Evolutionary conservation across 2,329 filamentous ascomycete genomes (phyloP).

Genomic region (Aspergillus arachidicola): DNA sequence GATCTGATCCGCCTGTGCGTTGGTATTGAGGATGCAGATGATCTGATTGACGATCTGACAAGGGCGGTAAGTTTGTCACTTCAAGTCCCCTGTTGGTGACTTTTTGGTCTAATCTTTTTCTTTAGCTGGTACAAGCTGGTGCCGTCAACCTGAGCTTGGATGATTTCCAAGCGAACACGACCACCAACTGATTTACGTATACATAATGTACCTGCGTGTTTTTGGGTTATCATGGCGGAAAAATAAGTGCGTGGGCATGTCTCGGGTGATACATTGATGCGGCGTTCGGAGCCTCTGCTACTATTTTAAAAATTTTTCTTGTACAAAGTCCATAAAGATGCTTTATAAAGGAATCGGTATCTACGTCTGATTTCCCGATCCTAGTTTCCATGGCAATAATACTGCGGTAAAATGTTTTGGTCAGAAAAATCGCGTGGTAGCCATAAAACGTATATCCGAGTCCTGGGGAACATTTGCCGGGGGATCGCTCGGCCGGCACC

Average conservation of each 20-base stretch:
- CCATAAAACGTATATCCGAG: neutral
- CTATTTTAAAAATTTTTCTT: neutral
- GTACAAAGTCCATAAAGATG: slow-evolving; percentile 3
- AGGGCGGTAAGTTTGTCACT: slow-evolving; percentile 72
- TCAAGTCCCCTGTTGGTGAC: neutral
- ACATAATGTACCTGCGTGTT: slow-evolving; percentile 8
- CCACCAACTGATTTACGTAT: slow-evolving; percentile 13
- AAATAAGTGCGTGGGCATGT: neutral
- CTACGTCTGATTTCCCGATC: too few relatives aligned
- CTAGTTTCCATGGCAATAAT: neutral
- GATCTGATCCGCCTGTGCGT: slow-evolving; percentile 95
- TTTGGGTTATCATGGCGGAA: neutral
- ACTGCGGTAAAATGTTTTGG: neutral
- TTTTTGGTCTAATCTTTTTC: slow-evolving; percentile 15
- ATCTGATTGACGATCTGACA: slow-evolving; percentile 89
- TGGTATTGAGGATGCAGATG: slow-evolving; percentile 89
- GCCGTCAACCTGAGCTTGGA: slow-evolving; percentile 85
- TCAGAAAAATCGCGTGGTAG: neutral
- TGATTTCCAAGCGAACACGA: slow-evolving; percentile 67
- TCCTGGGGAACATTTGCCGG: neutral
- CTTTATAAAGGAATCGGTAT: neutral
- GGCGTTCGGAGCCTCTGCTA: slow-evolving; percentile 10
- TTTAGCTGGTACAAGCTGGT: slow-evolving; percentile 85
- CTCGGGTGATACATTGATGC: neutral
- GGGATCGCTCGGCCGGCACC: slow-evolving; percentile 30